phyloP scores from a whole-genome alignment of 2,329 filamentous ascomycete genomes.

The Talaromyces sp. region DNA sequence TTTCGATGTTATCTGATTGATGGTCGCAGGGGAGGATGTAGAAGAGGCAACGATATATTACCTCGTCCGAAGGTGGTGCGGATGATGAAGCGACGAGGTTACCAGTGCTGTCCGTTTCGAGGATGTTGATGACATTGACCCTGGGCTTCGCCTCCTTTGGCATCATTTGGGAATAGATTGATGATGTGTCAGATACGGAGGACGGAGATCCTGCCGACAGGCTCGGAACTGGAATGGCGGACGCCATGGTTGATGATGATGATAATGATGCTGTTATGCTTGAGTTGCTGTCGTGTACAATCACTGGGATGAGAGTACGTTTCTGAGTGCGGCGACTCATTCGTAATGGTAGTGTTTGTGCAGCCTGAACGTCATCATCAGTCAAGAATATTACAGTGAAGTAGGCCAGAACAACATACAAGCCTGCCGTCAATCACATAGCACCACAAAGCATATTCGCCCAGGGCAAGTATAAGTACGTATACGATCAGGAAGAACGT shows the following conservation, averaged over 20 bases:
- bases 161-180: background rate
- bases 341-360: slow-evolving; percentile 12
- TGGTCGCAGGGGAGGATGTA: slow-evolving; percentile 41
- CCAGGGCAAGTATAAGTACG: background rate
- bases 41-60: slow-evolving; percentile 38
- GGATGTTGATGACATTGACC: slow-evolving; percentile 21
- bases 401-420: background rate
- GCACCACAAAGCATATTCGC: background rate
- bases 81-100: slow-evolving; percentile 23
- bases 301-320: slow-evolving; percentile 5
- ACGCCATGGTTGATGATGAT: slow-evolving; percentile 10
- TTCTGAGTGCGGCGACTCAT: slow-evolving; percentile 7
- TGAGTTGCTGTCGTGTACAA: slow-evolving; percentile 8
- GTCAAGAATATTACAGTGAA: background rate
- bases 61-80: slow-evolving; percentile 8
- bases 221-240: slow-evolving; percentile 20
- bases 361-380: background rate
- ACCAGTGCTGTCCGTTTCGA: slow-evolving; percentile 28
- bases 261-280: background rate
- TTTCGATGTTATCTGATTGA: slow-evolving; percentile 32
- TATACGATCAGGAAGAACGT: background rate
- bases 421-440: background rate
- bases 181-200: slow-evolving; percentile 27
- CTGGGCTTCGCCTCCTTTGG: slow-evolving; percentile 23
- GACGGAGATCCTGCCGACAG: slow-evolving; percentile 29